Conservation (phyloP, 1,139 yeast species). For the Trichomonascaceae sp. region DNA sequence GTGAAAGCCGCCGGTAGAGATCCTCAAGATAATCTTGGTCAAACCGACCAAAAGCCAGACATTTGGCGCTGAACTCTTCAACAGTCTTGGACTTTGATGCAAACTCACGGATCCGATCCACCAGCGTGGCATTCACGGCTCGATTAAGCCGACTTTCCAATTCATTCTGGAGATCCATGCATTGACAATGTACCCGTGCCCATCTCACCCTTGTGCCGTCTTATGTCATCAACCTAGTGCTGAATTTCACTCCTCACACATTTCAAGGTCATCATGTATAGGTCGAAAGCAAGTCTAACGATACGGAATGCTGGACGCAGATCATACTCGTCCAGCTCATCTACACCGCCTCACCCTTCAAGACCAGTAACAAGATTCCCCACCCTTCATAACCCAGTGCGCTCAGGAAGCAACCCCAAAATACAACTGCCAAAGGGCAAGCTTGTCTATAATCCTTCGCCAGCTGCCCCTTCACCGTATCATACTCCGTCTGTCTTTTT, state of each 20-base stretch:
- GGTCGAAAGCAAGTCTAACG: too few species aligned
- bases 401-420: constrained; percentile 30
- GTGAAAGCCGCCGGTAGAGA: too few species aligned
- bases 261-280: too few species aligned
- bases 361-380: constrained; percentile 20
- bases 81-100: constrained; percentile 12
- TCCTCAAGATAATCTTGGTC: constrained; percentile 14
- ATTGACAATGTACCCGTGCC: too few species aligned
- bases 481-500: constrained; percentile 63
- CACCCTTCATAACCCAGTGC: constrained; percentile 28
- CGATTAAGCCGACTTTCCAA: constrained; percentile 19
- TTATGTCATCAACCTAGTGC: too few species aligned
- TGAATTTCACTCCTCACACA: too few species aligned
- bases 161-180: constrained; percentile 11
- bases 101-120: constrained; percentile 14
- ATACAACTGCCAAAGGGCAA: constrained; percentile 26
- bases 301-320: neutral
- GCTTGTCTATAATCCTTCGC: constrained; percentile 30
- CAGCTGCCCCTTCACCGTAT: constrained; percentile 39
- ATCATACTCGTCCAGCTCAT: neutral
- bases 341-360: constrained; percentile 2
- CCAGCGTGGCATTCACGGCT: constrained; percentile 13
- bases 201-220: too few species aligned
- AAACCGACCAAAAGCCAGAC: constrained; percentile 21
- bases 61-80: constrained; percentile 16